phyloP scores from a whole-genome alignment of 805 yeast species.

The Candida yuanshanica region DNA sequence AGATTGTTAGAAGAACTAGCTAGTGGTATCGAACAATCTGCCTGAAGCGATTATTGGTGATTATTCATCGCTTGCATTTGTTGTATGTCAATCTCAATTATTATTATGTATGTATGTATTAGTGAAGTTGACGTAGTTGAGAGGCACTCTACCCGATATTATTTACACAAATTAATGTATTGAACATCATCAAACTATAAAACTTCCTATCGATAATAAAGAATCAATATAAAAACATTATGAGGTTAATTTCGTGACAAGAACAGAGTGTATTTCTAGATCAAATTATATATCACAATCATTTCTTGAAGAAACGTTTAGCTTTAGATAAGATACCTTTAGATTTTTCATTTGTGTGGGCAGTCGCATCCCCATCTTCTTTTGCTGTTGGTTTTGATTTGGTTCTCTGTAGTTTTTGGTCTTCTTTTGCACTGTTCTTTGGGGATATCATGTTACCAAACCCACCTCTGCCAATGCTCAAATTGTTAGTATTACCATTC shows the following conservation, averaged over 20 bases:
- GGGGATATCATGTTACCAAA: constrained; percentile 52
- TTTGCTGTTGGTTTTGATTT: constrained; percentile 13
- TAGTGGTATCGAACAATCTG: constrained; percentile 15
- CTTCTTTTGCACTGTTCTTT: constrained; percentile 22
- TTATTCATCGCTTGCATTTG: not conserved
- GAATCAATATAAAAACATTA: too few species aligned
- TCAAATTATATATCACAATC: too few species aligned
- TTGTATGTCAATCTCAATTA: not conserved
- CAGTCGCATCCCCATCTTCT: constrained; percentile 15
- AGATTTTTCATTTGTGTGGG: not conserved
- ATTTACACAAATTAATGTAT: too few species aligned
- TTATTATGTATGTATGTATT: not conserved
- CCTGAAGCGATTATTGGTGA: too few species aligned
- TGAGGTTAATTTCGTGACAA: too few species aligned
- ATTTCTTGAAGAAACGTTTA: constrained; percentile 34
- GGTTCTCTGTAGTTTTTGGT: constrained; percentile 18
- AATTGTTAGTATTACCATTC: constrained; percentile 22
- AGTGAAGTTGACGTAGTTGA: too few species aligned
- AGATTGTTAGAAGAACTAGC: constrained; percentile 73
- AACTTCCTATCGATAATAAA: too few species aligned
- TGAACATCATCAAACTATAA: too few species aligned
- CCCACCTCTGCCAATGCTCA: constrained; percentile 56
- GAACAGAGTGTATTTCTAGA: too few species aligned
- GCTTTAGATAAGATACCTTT: constrained; percentile 42
- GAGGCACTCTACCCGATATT: too few species aligned